Evolutionary conservation across 208 protist genomes (phyloP).

Genomic region (Leishmania amazonensis): DNA sequence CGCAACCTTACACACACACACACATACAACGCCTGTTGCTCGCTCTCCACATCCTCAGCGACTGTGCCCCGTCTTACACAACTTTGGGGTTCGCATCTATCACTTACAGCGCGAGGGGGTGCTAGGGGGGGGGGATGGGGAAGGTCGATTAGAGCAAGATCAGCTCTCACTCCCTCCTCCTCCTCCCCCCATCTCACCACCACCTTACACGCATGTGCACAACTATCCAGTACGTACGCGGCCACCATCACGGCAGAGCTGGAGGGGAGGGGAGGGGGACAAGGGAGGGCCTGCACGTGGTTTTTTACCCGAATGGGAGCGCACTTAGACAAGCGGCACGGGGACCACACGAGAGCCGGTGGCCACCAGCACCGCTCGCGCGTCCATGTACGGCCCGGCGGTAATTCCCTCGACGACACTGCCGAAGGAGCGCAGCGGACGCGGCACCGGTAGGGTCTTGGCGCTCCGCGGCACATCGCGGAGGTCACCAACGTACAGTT

Average conservation of each 20-base stretch:
- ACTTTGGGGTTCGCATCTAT: neutral
- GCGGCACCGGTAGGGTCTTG: slow-evolving; percentile 17
- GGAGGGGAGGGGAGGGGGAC: neutral
- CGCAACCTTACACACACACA: neutral
- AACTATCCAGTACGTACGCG: neutral
- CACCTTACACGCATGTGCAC: neutral
- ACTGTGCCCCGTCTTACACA: neutral
- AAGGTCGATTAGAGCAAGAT: too few species aligned
- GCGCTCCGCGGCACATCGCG: slow-evolving; percentile 18
- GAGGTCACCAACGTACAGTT: slow-evolving; percentile 16
- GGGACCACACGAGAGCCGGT: slow-evolving; percentile 19
- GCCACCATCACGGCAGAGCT: neutral
- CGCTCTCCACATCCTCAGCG: neutral
- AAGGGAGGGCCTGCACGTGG: neutral
- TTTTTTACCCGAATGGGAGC: neutral
- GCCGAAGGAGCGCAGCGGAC: slow-evolving; percentile 20
- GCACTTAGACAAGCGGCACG: slow-evolving; percentile 4
- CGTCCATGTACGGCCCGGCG: neutral
- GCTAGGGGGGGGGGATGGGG: neutral
- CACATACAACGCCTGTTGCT: too few species aligned
- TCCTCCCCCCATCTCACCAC: too few species aligned
- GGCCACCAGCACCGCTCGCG: slow-evolving; percentile 25
- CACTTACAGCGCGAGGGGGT: neutral
- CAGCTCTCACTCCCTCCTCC: neutral
- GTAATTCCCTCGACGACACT: slow-evolving; percentile 18